phyloP scores from a whole-genome alignment of 768 basidiomycete species.

The Trichaptum fuscoviolaceum region DNA sequence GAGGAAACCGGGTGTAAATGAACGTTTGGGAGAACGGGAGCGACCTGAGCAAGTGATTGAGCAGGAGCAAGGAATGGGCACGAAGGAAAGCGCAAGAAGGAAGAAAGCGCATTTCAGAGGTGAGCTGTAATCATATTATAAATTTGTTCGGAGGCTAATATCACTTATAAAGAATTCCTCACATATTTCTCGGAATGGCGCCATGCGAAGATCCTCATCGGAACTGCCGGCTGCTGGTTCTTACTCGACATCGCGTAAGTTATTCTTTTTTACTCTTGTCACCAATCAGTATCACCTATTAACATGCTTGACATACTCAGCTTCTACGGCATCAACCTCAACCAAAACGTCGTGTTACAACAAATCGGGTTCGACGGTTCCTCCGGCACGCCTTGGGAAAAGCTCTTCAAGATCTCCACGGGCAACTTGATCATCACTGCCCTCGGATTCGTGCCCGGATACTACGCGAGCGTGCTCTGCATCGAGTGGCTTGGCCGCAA shows the following conservation, averaged over 20 bases:
- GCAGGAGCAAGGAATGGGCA: conserved; percentile 3
- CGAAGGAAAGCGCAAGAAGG: conserved; percentile 11
- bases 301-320: conserved; percentile 24
- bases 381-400: conserved; percentile 53
- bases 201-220: conserved; percentile 61
- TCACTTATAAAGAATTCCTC: conserved; percentile 47
- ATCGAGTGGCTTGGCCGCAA: conserved; percentile 74
- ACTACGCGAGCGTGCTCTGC: conserved; percentile 62
- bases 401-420: conserved; percentile 60
- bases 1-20: neutral
- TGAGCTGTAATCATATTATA: conserved; percentile 15
- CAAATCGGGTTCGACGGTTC: conserved; percentile 64
- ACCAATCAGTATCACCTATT: neutral
- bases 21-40: conserved; percentile 12
- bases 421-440: conserved; percentile 70
- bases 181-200: conserved; percentile 69
- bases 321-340: conserved; percentile 73
- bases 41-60: conserved; percentile 28
- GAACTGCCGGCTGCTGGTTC: conserved; percentile 70
- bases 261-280: conserved; percentile 4
- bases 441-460: conserved; percentile 77
- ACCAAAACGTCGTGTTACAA: conserved; percentile 73
- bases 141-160: neutral
- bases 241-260: conserved; percentile 64
- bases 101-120: conserved; percentile 50